A percentile compares a stretch with the other conserved stretches of the same genome.
Conservation (phyloP, 108 stramenopile genomes). For the Cyclotella baltica region DNA sequence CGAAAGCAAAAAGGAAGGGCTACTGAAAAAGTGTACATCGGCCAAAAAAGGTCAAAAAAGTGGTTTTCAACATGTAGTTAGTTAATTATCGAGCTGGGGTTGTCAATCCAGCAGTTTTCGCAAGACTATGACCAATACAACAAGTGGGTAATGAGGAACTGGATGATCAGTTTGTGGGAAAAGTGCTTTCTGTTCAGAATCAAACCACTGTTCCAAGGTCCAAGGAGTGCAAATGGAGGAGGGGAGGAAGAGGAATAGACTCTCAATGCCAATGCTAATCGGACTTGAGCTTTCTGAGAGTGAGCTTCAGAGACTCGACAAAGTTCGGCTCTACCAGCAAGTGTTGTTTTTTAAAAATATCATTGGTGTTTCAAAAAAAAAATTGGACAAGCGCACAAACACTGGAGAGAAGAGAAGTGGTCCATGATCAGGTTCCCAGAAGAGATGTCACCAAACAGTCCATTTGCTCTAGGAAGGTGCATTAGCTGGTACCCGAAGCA, state of each 20-base stretch:
- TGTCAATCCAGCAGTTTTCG: background rate
- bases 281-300: background rate
- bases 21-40: no score
- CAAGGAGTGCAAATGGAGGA: background rate
- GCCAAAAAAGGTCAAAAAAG: no score
- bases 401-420: background rate
- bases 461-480: no score
- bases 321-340: background rate
- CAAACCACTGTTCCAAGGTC: background rate
- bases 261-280: no score
- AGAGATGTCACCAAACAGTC: no score
- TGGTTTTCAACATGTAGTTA: no score
- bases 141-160: no score
- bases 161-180: constrained; percentile 18
- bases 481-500: no score
- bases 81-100: background rate
- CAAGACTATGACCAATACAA: background rate
- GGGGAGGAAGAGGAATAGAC: no score
- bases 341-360: background rate
- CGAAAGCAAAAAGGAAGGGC: no score
- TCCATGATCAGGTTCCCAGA: no score
- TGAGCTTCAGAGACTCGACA: background rate
- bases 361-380: background rate
- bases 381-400: background rate
- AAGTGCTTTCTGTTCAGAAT: background rate